Percentiles rank a stretch among this genome's conserved stretches.
Conservation (phyloP, 116 monocot species). For the Phalaenopsis hybrid region DNA sequence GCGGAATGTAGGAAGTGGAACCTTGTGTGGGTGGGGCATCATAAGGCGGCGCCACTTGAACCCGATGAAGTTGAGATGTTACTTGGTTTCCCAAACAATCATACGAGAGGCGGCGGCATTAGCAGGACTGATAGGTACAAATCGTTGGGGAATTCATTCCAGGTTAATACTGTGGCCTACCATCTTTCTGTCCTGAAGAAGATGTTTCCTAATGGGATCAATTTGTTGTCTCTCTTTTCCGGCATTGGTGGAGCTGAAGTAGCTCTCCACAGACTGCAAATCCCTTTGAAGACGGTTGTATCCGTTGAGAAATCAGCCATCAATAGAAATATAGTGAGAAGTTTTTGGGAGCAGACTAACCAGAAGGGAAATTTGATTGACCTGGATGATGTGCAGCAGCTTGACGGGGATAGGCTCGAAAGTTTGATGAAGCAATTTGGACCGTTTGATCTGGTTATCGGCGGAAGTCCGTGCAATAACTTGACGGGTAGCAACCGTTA, state of each 20-base stretch:
- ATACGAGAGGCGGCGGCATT: constrained; percentile 49
- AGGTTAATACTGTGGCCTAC: constrained; percentile 62
- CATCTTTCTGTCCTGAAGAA: constrained; percentile 48
- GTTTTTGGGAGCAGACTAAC: constrained; percentile 64
- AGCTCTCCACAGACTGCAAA: constrained; percentile 44
- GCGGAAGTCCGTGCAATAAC: constrained; percentile 73
- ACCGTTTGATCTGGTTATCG: constrained; percentile 53
- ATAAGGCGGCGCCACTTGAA: constrained; percentile 53
- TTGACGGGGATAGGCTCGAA: constrained; percentile 28
- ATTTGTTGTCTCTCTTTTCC: constrained; percentile 46
- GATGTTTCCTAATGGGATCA: constrained; percentile 54
- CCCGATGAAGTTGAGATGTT: constrained; percentile 61
- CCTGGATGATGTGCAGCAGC: constrained; percentile 36
- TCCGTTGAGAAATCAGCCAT: constrained; percentile 49
- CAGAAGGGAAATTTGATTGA: constrained; percentile 44
- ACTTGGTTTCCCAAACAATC: constrained; percentile 51
- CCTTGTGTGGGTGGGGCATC: constrained; percentile 48
- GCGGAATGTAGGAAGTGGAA: constrained; percentile 55
- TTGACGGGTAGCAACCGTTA: constrained; percentile 58
- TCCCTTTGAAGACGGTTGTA: constrained; percentile 37
- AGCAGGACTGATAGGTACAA: constrained; percentile 52
- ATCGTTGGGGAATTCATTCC: constrained; percentile 62
- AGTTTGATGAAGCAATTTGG: constrained; percentile 27
- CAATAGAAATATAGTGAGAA: constrained; percentile 35
- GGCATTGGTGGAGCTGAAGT: constrained; percentile 77